A percentile compares a stretch with the other conserved stretches of the same genome.
phyloP scores from a whole-genome alignment of 805 yeast genomes.

The Metschnikowia borealis region DNA sequence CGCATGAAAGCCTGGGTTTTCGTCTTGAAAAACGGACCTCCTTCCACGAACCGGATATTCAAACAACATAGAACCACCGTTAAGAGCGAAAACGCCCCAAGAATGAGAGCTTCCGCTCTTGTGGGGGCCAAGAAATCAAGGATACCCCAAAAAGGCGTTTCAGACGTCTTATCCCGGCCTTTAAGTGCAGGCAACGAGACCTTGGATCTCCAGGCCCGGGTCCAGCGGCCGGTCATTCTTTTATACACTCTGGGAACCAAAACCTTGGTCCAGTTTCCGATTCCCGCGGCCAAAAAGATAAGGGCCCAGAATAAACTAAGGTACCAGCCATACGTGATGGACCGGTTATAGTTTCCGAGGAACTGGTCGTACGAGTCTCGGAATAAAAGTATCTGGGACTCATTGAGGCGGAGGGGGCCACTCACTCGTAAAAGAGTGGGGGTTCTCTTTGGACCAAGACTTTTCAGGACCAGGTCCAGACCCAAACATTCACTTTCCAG shows the following conservation, averaged over 20 bases:
- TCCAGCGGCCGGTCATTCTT: slow-evolving; percentile 23
- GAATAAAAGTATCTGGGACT: slow-evolving; percentile 17
- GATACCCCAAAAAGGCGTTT: slow-evolving; percentile 18
- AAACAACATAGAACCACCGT: slow-evolving; percentile 1
- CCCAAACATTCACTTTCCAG: too few relatives aligned
- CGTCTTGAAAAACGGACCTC: slow-evolving; percentile 14
- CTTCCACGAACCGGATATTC: slow-evolving; percentile 11
- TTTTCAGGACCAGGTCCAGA: too few relatives aligned
- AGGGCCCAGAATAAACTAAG: slow-evolving; percentile 31
- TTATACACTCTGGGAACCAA: slow-evolving; percentile 20
- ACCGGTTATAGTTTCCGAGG: slow-evolving; percentile 39
- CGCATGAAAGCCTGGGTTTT: slow-evolving; percentile 33
- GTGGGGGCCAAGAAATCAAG: slow-evolving; percentile 28
- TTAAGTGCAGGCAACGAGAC: slow-evolving; percentile 39
- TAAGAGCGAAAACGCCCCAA: slow-evolving; percentile 7
- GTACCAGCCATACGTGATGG: slow-evolving; percentile 33
- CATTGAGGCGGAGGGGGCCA: slow-evolving; percentile 27
- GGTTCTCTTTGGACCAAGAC: too few relatives aligned
- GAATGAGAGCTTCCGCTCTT: slow-evolving; percentile 12
- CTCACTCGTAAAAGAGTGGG: too few relatives aligned
- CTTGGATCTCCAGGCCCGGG: slow-evolving; percentile 31
- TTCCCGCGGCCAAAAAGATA: slow-evolving; percentile 23
- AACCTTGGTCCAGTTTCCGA: slow-evolving; percentile 33
- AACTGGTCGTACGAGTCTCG: slow-evolving; percentile 32
- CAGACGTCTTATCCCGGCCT: slow-evolving; percentile 27